A percentile compares a stretch with the other conserved stretches of the same genome.
Conservation (phyloP, 495 filamentous ascomycete genomes). For the Cercophora sp. region DNA sequence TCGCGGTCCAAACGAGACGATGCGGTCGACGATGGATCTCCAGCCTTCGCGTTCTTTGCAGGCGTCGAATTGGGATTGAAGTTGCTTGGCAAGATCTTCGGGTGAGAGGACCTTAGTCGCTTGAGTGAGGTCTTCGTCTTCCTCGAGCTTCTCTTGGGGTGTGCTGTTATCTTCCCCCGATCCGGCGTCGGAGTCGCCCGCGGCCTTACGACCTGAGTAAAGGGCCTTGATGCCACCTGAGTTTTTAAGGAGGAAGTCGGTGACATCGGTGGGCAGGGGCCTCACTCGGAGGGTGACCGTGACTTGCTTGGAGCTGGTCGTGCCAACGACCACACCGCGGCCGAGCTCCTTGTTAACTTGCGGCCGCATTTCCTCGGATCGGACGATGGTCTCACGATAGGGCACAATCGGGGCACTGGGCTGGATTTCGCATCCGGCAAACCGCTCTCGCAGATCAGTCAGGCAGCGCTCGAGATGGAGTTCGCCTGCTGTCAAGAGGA, state of each 20-base stretch:
- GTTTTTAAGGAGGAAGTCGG: constrained; percentile 80
- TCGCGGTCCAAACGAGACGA: constrained; percentile 83
- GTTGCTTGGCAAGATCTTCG: constrained; percentile 69
- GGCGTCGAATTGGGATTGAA: constrained; percentile 61
- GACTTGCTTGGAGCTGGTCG: constrained; percentile 81
- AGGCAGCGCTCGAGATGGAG: constrained; percentile 91
- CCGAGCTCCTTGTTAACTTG: constrained; percentile 82
- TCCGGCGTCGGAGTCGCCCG: constrained; percentile 36
- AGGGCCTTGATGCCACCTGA: constrained; percentile 71
- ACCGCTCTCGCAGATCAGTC: constrained; percentile 89
- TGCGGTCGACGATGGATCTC: constrained; percentile 71
- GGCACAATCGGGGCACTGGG: constrained; percentile 91
- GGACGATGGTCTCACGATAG: constrained; percentile 88
- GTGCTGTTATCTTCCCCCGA: constrained; percentile 34
- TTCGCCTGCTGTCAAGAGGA: constrained; percentile 90
- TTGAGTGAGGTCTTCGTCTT: constrained; percentile 46
- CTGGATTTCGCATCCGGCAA: constrained; percentile 93
- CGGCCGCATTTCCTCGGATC: constrained; percentile 83
- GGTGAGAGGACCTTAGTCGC: constrained; percentile 57
- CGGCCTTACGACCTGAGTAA: constrained; percentile 61
- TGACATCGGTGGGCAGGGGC: constrained; percentile 74
- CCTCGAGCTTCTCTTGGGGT: constrained; percentile 29
- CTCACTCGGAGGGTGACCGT: constrained; percentile 72
- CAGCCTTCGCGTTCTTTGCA: constrained; percentile 69
- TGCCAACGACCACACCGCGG: constrained; percentile 70